phyloP scores from a whole-genome alignment of 768 basidiomycete genomes.

The Suillus occidentalis region DNA sequence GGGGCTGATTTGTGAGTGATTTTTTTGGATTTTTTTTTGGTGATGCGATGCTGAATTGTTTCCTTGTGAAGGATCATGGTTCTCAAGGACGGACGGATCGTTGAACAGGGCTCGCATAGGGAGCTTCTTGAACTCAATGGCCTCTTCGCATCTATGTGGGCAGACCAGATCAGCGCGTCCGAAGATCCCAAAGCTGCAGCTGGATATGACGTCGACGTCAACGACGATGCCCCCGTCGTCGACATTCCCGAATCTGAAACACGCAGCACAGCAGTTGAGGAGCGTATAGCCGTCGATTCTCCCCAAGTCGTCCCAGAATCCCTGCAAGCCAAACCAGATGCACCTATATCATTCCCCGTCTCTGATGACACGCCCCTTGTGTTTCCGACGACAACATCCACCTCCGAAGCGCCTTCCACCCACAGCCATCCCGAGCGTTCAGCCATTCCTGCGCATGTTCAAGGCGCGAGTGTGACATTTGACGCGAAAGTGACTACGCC shows the following conservation, averaged over 20 bases:
- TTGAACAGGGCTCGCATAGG: constrained; percentile 79
- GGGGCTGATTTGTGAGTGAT: constrained; percentile 56
- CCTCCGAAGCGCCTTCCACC: constrained; percentile 26
- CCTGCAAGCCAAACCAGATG: constrained; percentile 1
- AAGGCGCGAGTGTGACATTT: constrained; percentile 62
- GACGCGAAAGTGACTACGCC: constrained; percentile 55
- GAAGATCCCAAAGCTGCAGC: constrained; percentile 23
- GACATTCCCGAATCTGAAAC: constrained; percentile 18
- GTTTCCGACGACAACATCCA: constrained; percentile 36
- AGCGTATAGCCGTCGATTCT: constrained; percentile 13
- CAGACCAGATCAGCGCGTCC: constrained; percentile 68
- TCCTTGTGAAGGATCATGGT: constrained; percentile 70
- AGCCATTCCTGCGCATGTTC: constrained; percentile 15
- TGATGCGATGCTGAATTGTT: background rate
- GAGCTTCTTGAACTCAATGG: constrained; percentile 74
- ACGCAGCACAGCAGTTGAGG: constrained; percentile 27
- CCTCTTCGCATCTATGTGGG: constrained; percentile 86
- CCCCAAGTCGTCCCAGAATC: constrained; percentile 17
- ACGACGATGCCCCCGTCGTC: constrained; percentile 19
- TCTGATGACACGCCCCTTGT: constrained; percentile 24
- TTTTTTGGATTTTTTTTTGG: background rate
- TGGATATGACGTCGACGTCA: constrained; percentile 23
- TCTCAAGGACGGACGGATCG: constrained; percentile 84
- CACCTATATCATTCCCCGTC: constrained; percentile 36
- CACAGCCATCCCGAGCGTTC: constrained; percentile 23